Percentiles rank a stretch among this genome's conserved stretches.
These are phyloP conservation scores for Physcomitrium patens DNA, from an alignment of 225 moss, liverwort and hornwort genomes.

Conservation along the genomic window DNA sequence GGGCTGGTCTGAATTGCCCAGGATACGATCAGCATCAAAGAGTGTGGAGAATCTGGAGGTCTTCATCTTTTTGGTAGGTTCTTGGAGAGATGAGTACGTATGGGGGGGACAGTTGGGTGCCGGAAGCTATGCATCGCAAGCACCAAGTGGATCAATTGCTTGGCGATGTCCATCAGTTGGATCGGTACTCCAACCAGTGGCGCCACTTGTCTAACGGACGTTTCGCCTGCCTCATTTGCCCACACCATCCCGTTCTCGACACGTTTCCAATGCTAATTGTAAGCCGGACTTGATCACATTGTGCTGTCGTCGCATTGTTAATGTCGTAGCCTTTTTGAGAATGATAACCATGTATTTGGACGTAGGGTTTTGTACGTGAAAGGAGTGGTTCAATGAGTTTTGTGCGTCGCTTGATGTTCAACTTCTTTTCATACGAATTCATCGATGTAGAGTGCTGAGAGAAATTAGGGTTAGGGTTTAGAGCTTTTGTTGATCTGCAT, in stretches of 20 bases:
- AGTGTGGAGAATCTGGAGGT: not conserved
- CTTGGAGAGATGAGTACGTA: constrained; percentile 64
- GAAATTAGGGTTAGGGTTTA: constrained; percentile 5
- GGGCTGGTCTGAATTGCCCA: not conserved
- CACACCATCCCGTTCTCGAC: constrained; percentile 69
- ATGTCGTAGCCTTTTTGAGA: not conserved
- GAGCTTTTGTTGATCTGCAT: not conserved
- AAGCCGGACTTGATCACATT: not conserved
- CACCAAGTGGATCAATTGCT: constrained; percentile 69
- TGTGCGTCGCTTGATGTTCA: not conserved
- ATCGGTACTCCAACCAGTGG: constrained; percentile 54
- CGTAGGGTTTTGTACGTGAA: not conserved
- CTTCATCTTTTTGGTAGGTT: not conserved
- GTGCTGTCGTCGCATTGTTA: not conserved
- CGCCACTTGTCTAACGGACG: constrained; percentile 70
- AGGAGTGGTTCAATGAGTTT: not conserved
- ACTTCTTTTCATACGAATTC: not conserved
- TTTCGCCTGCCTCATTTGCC: constrained; percentile 78
- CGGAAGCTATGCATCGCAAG: constrained; percentile 69
- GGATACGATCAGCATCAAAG: not conserved
- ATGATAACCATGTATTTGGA: not conserved
- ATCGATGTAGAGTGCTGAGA: not conserved
- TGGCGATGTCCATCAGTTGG: constrained; percentile 56
- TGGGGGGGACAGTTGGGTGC: constrained; percentile 86
- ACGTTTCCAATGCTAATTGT: constrained; percentile 77